Conservation (phyloP, 345 rosid species). For the Salix viminalis region DNA sequence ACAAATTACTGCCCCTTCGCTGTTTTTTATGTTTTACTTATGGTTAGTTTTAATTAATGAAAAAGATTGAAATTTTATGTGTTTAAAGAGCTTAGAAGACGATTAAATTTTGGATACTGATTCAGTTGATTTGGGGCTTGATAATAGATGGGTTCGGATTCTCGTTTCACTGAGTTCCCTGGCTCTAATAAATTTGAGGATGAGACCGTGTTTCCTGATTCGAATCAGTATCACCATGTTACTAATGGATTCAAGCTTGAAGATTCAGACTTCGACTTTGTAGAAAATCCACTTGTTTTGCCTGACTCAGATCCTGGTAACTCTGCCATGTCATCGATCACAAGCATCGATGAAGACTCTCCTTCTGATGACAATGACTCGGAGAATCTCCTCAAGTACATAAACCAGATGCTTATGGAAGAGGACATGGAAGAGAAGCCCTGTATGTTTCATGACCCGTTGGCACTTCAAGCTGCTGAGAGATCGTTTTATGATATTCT, state of each 20-base stretch:
- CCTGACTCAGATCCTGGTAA: conserved; percentile 20
- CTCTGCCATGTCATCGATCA: conserved; percentile 13
- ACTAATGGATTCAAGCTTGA: conserved; percentile 32
- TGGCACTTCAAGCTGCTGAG: conserved; percentile 63
- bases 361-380: conserved; percentile 50
- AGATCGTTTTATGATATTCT: conserved; percentile 57
- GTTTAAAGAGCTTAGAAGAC: not conserved
- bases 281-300: conserved; percentile 20
- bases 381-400: conserved; percentile 52
- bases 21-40: too few relatives aligned
- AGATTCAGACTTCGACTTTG: conserved; percentile 19
- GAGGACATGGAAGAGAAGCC: conserved; percentile 57
- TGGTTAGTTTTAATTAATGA: not conserved
- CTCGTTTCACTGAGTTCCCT: conserved; percentile 15
- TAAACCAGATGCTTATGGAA: conserved; percentile 67
- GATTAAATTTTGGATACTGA: not conserved
- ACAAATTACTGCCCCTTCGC: too few relatives aligned
- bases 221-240: not conserved
- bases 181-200: conserved; percentile 12
- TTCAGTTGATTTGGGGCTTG: conserved; percentile 3
- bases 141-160: conserved; percentile 21
- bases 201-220: not conserved
- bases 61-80: not conserved
- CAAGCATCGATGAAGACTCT: conserved; percentile 26
- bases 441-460: conserved; percentile 42